Evolutionary conservation across 129 eudicot genomes (phyloP).

Genomic region (Artemisia annua): DNA sequence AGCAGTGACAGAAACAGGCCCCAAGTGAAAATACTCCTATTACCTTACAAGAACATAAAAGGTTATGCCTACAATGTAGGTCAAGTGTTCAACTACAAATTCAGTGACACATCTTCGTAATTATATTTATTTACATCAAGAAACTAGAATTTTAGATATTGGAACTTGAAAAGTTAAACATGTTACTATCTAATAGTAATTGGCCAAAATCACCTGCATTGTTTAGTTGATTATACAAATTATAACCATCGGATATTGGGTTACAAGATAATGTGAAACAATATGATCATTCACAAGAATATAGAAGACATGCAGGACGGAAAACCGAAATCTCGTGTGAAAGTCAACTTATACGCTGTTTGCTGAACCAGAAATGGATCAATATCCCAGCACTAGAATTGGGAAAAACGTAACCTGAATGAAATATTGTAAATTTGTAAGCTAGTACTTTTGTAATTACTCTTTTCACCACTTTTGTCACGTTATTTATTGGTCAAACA

Average conservation of each 20-base stretch:
- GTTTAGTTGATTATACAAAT: constrained; percentile 4
- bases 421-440: neutral
- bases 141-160: neutral
- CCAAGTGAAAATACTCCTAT: neutral
- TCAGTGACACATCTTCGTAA: neutral
- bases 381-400: too few species aligned
- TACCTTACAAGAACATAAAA: neutral
- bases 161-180: constrained; percentile 9
- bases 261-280: too few species aligned
- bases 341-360: too few species aligned
- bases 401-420: neutral
- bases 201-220: neutral
- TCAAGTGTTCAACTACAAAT: constrained; percentile 1
- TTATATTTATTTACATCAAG: neutral
- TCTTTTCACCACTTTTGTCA: constrained; percentile 5
- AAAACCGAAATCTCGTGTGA: too few species aligned
- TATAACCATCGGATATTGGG: neutral
- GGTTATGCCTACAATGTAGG: neutral
- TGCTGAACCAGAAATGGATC: too few species aligned
- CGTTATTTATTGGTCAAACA: neutral
- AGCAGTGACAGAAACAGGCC: neutral
- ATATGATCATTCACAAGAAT: too few species aligned
- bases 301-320: too few species aligned
- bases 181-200: constrained; percentile 2
- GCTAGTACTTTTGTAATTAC: neutral